Base-by-base conservation (phyloP, 306 rosid species). In the Sindora glabra region DNA sequence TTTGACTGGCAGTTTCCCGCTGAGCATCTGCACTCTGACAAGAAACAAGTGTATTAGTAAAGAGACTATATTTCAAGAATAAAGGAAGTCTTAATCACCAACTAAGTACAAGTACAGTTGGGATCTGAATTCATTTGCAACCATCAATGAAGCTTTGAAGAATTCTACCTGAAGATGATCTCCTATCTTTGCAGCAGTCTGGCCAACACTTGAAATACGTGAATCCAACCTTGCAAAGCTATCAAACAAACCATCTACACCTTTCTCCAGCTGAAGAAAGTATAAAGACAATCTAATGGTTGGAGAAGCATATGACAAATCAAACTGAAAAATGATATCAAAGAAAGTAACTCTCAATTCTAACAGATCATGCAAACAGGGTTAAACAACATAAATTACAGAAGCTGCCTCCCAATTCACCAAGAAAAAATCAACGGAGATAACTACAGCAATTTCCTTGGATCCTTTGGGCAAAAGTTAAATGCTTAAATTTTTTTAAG, bases 141-240 rank as follows among this genome's bases (percentile, higher is more conserved):
- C 46, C 10, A 56, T 17, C 14, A 68, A 65, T 19, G 34, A 62
- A 54, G 61, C 73, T 39, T 54, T 42, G 48, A 64, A 65, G 72
- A 75, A 64, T 39, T n/a, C 66, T 81, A 94, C 99, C 94, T 94
- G 99, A 76, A 94, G 83, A 79, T 94, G 97, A 82, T 94, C 99
- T 67, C 99, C 99, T 56, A 94, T 94, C 78, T 94, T 94, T 13
- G 99, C 99, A 50, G 99, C 99, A 39, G 99, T 94, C 76, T 94
- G 99, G 48, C 97, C 99, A 60, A 94, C 99, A 82, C 99, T 94
- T 57, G 99, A 94, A 68, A 94, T 94, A 38, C 99, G 95, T 2
- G 97, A 89, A 86, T 94, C 99, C 77, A 94, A 68, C 78, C 99
- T 79, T 15, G 97, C 97, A 75, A 94, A 94, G 90, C 99, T 94